Conservation (phyloP, 2,329 filamentous ascomycete genomes). For the Fusarium keratoplasticum region DNA sequence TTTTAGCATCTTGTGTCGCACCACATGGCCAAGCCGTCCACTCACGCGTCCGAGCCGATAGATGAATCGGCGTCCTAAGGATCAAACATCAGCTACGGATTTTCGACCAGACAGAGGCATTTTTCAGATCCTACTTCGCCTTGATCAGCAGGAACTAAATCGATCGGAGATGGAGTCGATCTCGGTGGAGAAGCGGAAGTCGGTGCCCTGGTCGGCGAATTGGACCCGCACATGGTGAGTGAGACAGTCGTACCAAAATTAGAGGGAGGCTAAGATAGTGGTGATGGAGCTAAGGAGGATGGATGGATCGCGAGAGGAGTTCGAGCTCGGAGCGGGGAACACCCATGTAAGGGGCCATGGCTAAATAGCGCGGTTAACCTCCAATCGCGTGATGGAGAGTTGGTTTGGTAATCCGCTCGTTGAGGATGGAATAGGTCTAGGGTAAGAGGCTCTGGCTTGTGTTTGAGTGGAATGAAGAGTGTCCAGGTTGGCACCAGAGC, state of each 20-base stretch:
- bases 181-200: not conserved
- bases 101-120: not conserved
- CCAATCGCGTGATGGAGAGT: not conserved
- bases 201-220: not conserved
- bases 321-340: not conserved
- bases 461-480: not conserved
- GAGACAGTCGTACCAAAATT: not conserved
- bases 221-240: not conserved
- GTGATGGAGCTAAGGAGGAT: not conserved
- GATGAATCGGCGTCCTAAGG: not conserved
- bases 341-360: not conserved
- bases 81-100: not conserved
- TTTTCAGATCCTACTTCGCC: not conserved
- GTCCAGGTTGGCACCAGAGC: no score
- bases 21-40: not conserved
- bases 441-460: not conserved
- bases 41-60: not conserved
- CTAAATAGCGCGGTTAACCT: not conserved
- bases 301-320: not conserved
- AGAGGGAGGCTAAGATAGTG: not conserved
- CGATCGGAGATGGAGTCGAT: not conserved
- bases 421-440: not conserved
- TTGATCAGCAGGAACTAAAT: not conserved
- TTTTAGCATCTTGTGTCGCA: not conserved
- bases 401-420: not conserved